Evolutionary conservation across 2,329 filamentous ascomycete genomes (phyloP), one percentile per base, ranked within the genome.

Genomic region (Hypomyces perniciosus): DNA sequence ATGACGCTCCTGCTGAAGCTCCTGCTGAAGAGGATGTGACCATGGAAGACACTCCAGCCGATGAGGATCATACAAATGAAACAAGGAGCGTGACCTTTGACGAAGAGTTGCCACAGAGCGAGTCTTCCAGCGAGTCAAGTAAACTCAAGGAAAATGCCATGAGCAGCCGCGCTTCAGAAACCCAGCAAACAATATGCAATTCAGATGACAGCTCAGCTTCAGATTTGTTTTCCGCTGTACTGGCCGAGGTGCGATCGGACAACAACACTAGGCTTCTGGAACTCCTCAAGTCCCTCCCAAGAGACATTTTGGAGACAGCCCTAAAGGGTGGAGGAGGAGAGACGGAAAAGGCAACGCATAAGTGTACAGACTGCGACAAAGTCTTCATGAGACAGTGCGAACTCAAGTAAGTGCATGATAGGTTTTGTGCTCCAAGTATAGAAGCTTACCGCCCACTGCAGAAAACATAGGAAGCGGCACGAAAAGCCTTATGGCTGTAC

Each of bases 401-500:
- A 59, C 68, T 84, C 29, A 83, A 75, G 80, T 83, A 71, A 52
- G 74, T 57, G 30, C 45, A 13, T 35, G 8, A 28, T 5, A 12
- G 6, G 7, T 31, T n/a, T 8, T 12, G 3, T 26, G 6, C 29
- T 31, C n/a, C 6, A 5, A 28, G 10, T 13, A 31, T 30, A 20
- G 28, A 20, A 40, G 45, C 65, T 63, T 54, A 70, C 38, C 29
- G 13, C 12, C 27, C 12, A 20, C 26, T 12, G 7, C 52, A 92
- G 88, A 57, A 96, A 96, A 66, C 91, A 96, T 64, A 74, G 81
- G 65, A 92, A 90, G 63, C 82, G 90, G 1, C 91, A 96, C 65
- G 77, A 80, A 6, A 84, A 83, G 57, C 91, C 90, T 0, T 96
- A 92, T 56, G 84, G 83, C 9, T 96, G 91, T 66, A 95, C 90